A percentile compares a stretch with the other conserved stretches of the same genome.
Conservation (phyloP, 495 filamentous ascomycete species). For the Wilcoxina mikolae region DNA sequence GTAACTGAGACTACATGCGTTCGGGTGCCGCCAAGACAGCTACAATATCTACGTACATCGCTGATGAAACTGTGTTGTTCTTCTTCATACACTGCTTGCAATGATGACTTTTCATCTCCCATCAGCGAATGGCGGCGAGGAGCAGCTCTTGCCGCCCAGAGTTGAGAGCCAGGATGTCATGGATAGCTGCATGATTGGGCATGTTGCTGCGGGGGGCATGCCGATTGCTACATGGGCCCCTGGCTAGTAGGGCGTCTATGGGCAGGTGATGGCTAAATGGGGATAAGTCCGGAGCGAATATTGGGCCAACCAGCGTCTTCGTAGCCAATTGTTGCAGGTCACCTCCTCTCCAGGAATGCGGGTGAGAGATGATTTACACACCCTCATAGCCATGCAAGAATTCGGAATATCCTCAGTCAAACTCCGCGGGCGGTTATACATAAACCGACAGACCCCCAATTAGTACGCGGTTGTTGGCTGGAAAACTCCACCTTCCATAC, state of each 20-base stretch:
- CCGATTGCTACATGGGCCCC: background rate
- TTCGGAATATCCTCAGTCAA: background rate
- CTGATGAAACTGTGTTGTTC: no score
- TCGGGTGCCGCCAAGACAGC: no score
- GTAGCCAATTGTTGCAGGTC: background rate
- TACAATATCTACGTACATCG: no score
- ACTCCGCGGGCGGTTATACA: background rate
- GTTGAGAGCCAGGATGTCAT: background rate
- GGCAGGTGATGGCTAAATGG: background rate
- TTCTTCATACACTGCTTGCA: no score
- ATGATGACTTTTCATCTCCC: no score
- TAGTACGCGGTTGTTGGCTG: background rate
- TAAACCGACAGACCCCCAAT: background rate
- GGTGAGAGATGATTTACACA: background rate
- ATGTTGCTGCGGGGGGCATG: background rate
- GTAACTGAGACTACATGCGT: no score
- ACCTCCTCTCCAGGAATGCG: background rate
- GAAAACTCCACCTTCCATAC: background rate
- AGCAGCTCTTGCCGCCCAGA: background rate
- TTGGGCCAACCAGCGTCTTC: background rate
- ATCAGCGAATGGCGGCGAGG: no score
- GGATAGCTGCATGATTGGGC: background rate
- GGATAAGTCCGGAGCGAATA: no score
- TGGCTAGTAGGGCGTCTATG: background rate
- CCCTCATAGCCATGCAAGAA: background rate